These are phyloP conservation scores for Helminthosporium solani DNA, from an alignment of 2,329 filamentous ascomycete species.

Conservation along the genomic window DNA sequence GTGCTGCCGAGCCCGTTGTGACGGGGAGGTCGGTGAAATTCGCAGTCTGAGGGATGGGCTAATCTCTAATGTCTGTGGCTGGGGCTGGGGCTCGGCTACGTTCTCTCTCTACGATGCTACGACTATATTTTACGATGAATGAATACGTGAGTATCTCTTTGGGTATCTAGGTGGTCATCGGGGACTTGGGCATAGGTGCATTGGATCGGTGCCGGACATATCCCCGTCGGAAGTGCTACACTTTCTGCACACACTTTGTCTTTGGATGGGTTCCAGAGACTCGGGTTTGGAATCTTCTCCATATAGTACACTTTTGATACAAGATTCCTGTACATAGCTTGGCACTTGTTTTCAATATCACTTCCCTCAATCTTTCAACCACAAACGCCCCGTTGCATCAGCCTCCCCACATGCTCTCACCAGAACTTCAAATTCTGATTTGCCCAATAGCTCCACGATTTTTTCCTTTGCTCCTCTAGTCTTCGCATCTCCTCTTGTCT, in stretches of 20 bases:
- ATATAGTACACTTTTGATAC: conserved; percentile 14
- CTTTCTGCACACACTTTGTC: neutral
- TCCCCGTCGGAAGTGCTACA: neutral
- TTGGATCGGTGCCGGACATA: neutral
- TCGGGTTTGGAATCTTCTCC: neutral
- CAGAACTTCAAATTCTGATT: conserved; percentile 41
- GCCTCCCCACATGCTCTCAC: conserved; percentile 14
- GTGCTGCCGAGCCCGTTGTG: neutral
- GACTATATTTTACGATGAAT: conserved; percentile 9
- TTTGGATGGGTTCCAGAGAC: neutral
- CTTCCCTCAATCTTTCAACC: neutral
- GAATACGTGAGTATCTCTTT: conserved; percentile 62
- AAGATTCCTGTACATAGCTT: conserved; percentile 13
- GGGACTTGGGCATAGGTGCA: neutral
- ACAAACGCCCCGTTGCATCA: too few species aligned
- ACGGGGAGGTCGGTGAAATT: conserved; percentile 35
- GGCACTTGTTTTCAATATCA: neutral
- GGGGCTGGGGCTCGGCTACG: neutral
- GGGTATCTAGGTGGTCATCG: conserved; percentile 45
- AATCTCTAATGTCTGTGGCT: conserved; percentile 1
- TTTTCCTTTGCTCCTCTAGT: conserved; percentile 37
- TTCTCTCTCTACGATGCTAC: conserved; percentile 8
- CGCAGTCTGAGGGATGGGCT: conserved; percentile 21
- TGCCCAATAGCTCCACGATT: conserved; percentile 40
- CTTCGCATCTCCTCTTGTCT: conserved; percentile 26